Percentiles rank a stretch among this genome's conserved stretches.
These are phyloP conservation scores for Fusarium sp. DNA, from an alignment of 2,329 filamentous ascomycete species.

Conservation along the genomic window DNA sequence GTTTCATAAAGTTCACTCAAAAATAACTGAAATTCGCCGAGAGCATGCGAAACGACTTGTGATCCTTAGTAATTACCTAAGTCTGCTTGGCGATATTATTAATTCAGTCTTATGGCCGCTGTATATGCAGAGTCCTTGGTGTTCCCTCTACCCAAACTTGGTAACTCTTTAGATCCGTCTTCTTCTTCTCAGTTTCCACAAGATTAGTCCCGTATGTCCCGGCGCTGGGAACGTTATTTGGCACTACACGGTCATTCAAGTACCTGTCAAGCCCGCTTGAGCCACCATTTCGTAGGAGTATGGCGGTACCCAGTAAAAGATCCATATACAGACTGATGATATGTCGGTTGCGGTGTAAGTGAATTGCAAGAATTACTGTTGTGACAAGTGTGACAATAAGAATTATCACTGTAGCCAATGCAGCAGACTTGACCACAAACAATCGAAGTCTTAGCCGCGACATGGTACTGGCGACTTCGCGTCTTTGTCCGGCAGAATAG, in stretches of 20 bases:
- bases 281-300: background rate
- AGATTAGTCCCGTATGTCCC: fast-evolving
- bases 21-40: no score
- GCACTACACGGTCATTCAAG: background rate
- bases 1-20: no score
- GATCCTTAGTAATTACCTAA: no score
- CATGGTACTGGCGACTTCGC: background rate
- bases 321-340: background rate
- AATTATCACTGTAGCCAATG: background rate
- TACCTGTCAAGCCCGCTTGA: background rate
- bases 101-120: background rate
- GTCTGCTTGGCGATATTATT: background rate
- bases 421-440: background rate
- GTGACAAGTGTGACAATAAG: background rate
- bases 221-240: fast-evolving
- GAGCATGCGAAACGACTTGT: no score
- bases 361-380: background rate
- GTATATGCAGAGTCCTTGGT: background rate
- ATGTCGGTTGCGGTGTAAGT: background rate
- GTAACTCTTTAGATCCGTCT: fast-evolving
- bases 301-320: background rate
- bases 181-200: background rate
- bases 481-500: background rate
- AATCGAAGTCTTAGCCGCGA: background rate
- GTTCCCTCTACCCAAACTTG: background rate